These are phyloP conservation scores for Paragyromitra xinjiangensis DNA, from an alignment of 495 filamentous ascomycete species.

Conservation along the genomic window DNA sequence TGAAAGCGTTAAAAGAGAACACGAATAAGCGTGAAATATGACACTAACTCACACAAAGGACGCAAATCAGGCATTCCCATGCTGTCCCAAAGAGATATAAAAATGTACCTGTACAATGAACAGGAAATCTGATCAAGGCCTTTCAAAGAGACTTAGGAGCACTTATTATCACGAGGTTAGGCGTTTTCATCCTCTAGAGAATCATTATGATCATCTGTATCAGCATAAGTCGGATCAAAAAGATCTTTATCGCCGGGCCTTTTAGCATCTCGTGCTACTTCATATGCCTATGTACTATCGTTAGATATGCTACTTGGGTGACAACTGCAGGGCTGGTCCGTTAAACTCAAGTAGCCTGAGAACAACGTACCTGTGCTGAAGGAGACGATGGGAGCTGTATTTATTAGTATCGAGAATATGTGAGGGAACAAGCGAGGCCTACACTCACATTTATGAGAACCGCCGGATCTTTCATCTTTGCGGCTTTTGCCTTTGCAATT, in stretches of 20 bases:
- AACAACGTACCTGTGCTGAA: constrained; percentile 39
- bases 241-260: constrained; percentile 16
- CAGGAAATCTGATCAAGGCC: not conserved
- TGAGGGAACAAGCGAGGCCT: not conserved
- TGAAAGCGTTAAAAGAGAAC: not conserved
- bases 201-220: constrained; percentile 14
- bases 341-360: not conserved
- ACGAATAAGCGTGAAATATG: not conserved
- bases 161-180: constrained; percentile 6
- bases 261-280: constrained; percentile 31
- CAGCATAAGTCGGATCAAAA: constrained; percentile 35
- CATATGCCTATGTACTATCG: constrained; percentile 35
- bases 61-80: not conserved
- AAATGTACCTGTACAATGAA: not conserved
- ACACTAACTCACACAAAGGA: not conserved
- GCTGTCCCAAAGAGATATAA: not conserved
- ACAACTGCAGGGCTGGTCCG: not conserved
- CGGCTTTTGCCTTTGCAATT: constrained; percentile 15
- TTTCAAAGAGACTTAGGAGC: not conserved
- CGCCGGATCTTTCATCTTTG: constrained; percentile 41
- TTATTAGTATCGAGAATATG: constrained; percentile 6
- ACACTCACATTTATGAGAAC: constrained; percentile 38
- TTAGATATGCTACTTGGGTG: not conserved
- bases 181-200: not conserved
- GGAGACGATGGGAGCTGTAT: constrained; percentile 40